phyloP scores from a whole-genome alignment of 257 asterid species.

The Scutellaria minor region DNA sequence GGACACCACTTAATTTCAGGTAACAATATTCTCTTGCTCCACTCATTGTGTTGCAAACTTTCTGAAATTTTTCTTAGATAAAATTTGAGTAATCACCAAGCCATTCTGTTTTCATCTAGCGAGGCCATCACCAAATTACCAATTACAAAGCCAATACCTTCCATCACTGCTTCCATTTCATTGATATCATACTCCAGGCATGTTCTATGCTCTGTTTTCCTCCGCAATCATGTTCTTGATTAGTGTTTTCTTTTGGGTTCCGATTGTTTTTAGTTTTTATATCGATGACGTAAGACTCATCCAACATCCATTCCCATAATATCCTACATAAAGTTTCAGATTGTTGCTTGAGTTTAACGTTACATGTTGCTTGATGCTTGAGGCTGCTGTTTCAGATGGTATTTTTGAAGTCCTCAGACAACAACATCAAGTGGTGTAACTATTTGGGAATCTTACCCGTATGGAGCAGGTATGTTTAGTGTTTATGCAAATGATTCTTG shows the following conservation, averaged over 20 bases:
- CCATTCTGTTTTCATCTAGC: slow-evolving; percentile 67
- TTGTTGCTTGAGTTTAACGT: no score
- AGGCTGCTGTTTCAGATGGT: slow-evolving; percentile 88
- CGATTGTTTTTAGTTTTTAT: no score
- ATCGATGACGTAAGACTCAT: no score
- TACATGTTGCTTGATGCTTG: slow-evolving; percentile 44
- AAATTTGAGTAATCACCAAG: slow-evolving; percentile 56
- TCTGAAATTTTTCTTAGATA: slow-evolving; percentile 1
- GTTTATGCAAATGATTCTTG: slow-evolving; percentile 1
- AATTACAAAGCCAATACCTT: slow-evolving; percentile 13
- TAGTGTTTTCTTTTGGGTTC: no score
- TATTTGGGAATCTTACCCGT: slow-evolving; percentile 83
- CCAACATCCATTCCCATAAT: no score
- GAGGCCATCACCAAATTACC: slow-evolving; percentile 67
- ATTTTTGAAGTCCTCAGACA: slow-evolving; percentile 89
- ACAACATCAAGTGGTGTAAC: slow-evolving; percentile 91
- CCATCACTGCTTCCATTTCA: slow-evolving; percentile 65
- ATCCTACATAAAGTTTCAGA: no score
- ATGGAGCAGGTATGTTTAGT: slow-evolving; percentile 88
- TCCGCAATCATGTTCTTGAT: no score
- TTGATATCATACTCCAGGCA: slow-evolving; percentile 67
- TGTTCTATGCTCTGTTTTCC: slow-evolving; percentile 52
- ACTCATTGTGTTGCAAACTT: slow-evolving; percentile 12
- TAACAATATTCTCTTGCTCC: slow-evolving; percentile 15
- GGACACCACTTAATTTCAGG: background rate